Evolutionary conservation across 805 yeast genomes (phyloP).

Genomic region (Nakazawaea wyomingensis): DNA sequence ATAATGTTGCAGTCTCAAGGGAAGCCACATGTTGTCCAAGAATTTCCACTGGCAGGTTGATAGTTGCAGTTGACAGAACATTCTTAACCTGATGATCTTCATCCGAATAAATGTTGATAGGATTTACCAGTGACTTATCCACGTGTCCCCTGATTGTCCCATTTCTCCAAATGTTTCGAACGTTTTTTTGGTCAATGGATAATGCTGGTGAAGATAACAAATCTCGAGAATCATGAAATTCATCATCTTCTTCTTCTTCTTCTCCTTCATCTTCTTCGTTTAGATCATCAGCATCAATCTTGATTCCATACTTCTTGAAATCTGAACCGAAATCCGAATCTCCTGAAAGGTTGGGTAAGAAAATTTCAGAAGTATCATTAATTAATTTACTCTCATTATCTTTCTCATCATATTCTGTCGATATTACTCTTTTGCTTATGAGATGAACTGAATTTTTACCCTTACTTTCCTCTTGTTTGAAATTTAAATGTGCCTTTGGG

Average conservation of each 20-base stretch:
- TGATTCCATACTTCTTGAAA: conserved; percentile 29
- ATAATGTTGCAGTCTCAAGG: conserved; percentile 1
- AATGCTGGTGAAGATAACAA: not conserved
- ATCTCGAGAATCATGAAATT: conserved; percentile 13
- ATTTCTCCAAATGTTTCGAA: conserved; percentile 11
- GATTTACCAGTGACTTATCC: no score
- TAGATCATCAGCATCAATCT: conserved; percentile 6
- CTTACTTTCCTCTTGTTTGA: conserved; percentile 12
- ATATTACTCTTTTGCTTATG: conserved; percentile 3
- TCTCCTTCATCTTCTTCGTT: conserved; percentile 10
- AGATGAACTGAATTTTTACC: conserved; percentile 17
- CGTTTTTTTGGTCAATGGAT: not conserved
- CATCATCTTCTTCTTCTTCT: conserved; percentile 4
- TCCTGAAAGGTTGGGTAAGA: conserved; percentile 41
- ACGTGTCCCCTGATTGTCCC: conserved; percentile 11
- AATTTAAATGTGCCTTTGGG: conserved; percentile 12
- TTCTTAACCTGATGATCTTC: conserved; percentile 10
- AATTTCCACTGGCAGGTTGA: not conserved
- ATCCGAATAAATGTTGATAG: conserved; percentile 2
- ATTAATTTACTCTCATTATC: not conserved
- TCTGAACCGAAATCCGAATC: conserved; percentile 45
- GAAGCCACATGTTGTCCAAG: conserved; percentile 7
- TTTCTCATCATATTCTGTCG: conserved; percentile 3
- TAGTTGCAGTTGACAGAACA: not conserved
- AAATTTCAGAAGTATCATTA: conserved; percentile 18